Base-by-base conservation (phyloP, 2,329 filamentous ascomycete genomes). In the Phaeosphaeria sp. region DNA sequence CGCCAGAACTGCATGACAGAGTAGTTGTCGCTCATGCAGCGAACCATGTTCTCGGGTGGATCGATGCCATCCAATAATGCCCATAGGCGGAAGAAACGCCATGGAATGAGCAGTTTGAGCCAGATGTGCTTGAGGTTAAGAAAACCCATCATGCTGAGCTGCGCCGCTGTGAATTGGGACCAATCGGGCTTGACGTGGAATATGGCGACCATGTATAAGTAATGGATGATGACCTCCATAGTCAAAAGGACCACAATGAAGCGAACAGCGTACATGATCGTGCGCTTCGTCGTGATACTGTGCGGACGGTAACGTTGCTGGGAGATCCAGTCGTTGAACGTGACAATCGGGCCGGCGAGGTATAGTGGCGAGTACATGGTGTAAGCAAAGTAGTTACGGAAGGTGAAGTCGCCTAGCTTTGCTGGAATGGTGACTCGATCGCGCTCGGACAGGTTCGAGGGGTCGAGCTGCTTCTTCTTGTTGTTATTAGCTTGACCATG, bases 11-110 rank as follows among this genome's bases (percentile, higher is more conserved):
- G 89, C 42, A 93, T 84, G 0, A 92, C 90, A 63, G 90, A 93
- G 81, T 93, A 97, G 77, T 98, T 98, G 81, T 99, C 88, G 72
- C 89, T 93, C 79, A 97, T 92, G 78, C 96, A 99, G 66, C 95
- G 91, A 54, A 97, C 87, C 92, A 99, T 97, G 80, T 99, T 99
- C 80, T 99, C 95, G 0, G 95, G 94, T 0, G 95, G 92, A 72
- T 99, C 95, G 66, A 99, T 87, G 60, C 91, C 92, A 75, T 99
- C 95, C 17, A 93, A 74, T 3, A 99, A 85, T 0, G 92, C 85
- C 95, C 95, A 99, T n/a, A 99, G 87, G 4, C 96, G 91, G 85
- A 98, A 98, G 76, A 98, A 90, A n/a, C 95, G 90, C 93, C 94
- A 99, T 0, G 95, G 95, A 7, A 99, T 87, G 4, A 99, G 87